Conservation (phyloP, 768 basidiomycete genomes). For the Russula sp. region DNA sequence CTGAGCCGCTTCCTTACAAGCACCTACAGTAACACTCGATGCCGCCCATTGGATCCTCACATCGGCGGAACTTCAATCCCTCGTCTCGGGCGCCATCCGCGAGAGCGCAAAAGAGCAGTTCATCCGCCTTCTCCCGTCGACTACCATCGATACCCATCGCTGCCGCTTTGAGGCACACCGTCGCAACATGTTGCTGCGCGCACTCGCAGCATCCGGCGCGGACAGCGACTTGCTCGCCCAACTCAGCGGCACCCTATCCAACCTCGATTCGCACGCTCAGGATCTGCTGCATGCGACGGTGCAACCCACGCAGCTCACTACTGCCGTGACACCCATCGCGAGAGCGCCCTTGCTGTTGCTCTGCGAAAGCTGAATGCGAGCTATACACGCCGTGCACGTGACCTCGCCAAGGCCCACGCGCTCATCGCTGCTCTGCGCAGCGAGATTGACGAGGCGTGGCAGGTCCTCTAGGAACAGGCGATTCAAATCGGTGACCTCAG, state of each 20-base stretch:
- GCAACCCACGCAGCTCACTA: slow-evolving; percentile 58
- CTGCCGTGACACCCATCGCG: slow-evolving; percentile 60
- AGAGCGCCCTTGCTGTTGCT: slow-evolving; percentile 70
- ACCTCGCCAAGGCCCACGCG: slow-evolving; percentile 44
- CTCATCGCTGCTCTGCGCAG: slow-evolving; percentile 53
- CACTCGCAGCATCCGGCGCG: slow-evolving; percentile 19
- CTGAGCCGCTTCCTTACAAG: slow-evolving; percentile 20
- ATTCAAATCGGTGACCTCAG: slow-evolving; percentile 64
- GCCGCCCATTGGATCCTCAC: slow-evolving; percentile 25
- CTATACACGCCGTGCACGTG: slow-evolving; percentile 57
- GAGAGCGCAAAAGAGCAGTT: slow-evolving; percentile 23
- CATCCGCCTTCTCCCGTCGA: slow-evolving; percentile 23
- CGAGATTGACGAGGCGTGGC: slow-evolving; percentile 78
- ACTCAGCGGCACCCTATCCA: slow-evolving; percentile 13
- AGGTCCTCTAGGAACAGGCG: slow-evolving; percentile 66
- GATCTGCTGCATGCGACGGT: slow-evolving; percentile 54
- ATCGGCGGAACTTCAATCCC: slow-evolving; percentile 22
- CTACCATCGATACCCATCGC: slow-evolving; percentile 1
- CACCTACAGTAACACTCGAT: slow-evolving; percentile 19
- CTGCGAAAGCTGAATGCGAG: slow-evolving; percentile 74
- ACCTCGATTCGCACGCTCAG: slow-evolving; percentile 27
- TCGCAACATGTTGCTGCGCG: slow-evolving; percentile 22
- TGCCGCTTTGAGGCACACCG: slow-evolving; percentile 24
- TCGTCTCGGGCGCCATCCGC: slow-evolving; percentile 24
- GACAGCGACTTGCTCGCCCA: slow-evolving; percentile 18